These are phyloP conservation scores for Solanum rostratum DNA, from an alignment of 257 asterid species.

Conservation along the genomic window DNA sequence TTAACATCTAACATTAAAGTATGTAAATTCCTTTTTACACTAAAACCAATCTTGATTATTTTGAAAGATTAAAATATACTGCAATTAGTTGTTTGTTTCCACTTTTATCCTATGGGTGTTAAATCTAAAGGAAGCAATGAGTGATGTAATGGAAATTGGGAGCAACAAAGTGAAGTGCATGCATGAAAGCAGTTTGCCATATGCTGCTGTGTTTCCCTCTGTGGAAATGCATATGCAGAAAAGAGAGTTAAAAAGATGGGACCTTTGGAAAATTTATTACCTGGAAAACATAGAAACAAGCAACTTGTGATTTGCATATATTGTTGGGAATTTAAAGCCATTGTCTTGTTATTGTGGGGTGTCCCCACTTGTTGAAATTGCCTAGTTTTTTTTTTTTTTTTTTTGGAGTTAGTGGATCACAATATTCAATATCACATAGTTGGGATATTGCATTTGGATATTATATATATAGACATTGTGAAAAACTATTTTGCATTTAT, in stretches of 20 bases:
- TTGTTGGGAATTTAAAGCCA: constrained; percentile 2
- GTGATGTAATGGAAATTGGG: neutral
- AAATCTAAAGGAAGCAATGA: neutral
- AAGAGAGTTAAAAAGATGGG: neutral
- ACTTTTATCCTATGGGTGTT: neutral
- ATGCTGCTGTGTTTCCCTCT: neutral
- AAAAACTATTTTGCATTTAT: no score
- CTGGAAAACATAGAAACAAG: neutral
- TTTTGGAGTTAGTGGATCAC: neutral
- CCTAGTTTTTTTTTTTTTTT: neutral
- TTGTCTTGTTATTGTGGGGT: neutral
- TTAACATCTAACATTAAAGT: neutral
- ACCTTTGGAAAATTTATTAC: neutral
- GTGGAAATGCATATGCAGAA: constrained; percentile 4
- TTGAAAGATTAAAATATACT: no score
- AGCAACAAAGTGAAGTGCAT: neutral
- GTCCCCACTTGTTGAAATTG: constrained; percentile 4
- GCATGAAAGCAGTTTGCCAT: constrained; percentile 1
- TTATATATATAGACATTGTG: no score
- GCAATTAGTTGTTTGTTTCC: no score
- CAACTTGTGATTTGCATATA: neutral
- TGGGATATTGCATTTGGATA: neutral
- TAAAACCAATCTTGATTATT: no score
- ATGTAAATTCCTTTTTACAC: neutral
- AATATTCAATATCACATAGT: neutral